phyloP scores from a whole-genome alignment of 805 yeast species.

The Priceomyces haplophilus region DNA sequence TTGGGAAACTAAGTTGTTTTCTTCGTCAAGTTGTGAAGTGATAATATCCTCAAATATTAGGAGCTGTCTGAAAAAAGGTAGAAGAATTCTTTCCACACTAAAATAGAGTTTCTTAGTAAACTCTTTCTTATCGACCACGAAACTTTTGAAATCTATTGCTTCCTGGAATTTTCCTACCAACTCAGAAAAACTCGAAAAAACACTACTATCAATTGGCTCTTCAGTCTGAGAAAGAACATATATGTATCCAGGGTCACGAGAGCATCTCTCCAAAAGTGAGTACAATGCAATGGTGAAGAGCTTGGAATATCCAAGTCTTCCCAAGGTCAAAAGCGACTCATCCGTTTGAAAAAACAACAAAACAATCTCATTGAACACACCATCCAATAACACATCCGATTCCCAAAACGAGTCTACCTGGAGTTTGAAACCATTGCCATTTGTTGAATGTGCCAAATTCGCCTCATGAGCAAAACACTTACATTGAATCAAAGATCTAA shows the following conservation, averaged over 20 bases:
- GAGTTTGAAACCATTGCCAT: slow-evolving; percentile 7
- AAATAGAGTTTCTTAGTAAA: slow-evolving; percentile 10
- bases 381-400: slow-evolving; percentile 21
- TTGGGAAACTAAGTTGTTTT: slow-evolving; percentile 18
- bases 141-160: neutral
- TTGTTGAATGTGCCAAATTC: slow-evolving; percentile 10
- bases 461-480: slow-evolving; percentile 23
- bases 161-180: slow-evolving; percentile 3
- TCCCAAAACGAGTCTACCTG: slow-evolving; percentile 26
- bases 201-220: neutral
- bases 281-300: slow-evolving; percentile 21
- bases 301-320: slow-evolving; percentile 30
- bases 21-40: slow-evolving; percentile 27
- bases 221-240: slow-evolving; percentile 5
- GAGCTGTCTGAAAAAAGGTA: slow-evolving; percentile 37
- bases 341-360: slow-evolving; percentile 43
- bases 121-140: neutral
- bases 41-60: slow-evolving; percentile 31
- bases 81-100: slow-evolving; percentile 19
- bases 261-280: slow-evolving; percentile 16
- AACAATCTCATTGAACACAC: slow-evolving; percentile 38
- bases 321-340: slow-evolving; percentile 39
- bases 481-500: slow-evolving; percentile 44
- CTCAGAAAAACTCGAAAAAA: neutral
- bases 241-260: slow-evolving; percentile 4